Base-by-base conservation (phyloP, 352 stramenopile species). In the Globisporangium nagaii region DNA sequence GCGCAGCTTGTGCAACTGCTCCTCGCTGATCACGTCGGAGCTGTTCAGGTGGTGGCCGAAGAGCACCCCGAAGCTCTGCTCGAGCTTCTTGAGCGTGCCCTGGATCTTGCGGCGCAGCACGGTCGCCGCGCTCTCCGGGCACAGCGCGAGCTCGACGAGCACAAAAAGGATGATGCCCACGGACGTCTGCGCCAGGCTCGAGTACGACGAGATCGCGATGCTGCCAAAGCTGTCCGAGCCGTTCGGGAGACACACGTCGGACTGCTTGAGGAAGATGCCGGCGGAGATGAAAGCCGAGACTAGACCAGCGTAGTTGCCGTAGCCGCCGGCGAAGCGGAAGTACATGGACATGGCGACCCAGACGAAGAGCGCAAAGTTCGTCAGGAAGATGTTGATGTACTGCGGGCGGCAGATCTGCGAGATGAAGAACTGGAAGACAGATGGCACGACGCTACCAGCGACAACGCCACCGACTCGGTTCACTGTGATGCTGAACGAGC, bases 81-180 rank as follows among this genome's bases (percentile, higher is more conserved):
- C 67, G 24, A 89, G 70, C 24, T 79, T 20, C 36, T 77, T 68
- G 2, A 93, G 65, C 15, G 82, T 86, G 35, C 90, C 61, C 30
- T 90, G 72, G 34, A 93, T 86, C 63, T 87, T 93, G 31, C 70
- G 62, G 19, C 83, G 78, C 41, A 93, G 53, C 25, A 93, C 46
- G 46, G 62, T 68, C 4, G 66, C 75, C 3, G 83, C 83, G 25
- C 79, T 90, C 50, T 90, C 70, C 1, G 82, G 82, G 22, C 66
- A 88, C 54, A 93, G 67, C 2, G 68, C 66, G 39, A 88, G 58
- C 52, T 93, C 82, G 1, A 88, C 63, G 2, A 86, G 56, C 27
- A 90, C 82, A 46, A 92, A 90, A 5, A 92, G 54, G n/a, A 90
- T 63, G 11, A 92, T 71, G 44, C 79, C 82, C 12, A 92, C 73